These are phyloP conservation scores for Petasospora rhodanensis DNA, from an alignment of 1,139 yeast species.

Conservation along the genomic window DNA sequence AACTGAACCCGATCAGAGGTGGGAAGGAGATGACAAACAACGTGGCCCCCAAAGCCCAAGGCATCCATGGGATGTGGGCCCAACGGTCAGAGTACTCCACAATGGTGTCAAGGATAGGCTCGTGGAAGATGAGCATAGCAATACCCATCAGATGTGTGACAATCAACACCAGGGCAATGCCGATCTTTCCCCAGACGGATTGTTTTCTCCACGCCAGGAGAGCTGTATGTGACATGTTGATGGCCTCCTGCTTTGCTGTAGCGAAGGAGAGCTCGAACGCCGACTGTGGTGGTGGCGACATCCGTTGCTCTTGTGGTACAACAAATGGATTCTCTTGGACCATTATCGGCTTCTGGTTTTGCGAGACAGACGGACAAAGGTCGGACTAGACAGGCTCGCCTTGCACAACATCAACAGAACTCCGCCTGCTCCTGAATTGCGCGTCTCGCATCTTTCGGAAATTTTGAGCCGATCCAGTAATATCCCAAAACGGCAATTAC, in stretches of 20 bases:
- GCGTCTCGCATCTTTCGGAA: neutral
- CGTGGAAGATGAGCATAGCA: conserved; percentile 34
- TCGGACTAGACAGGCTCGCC: no score
- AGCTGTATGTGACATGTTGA: conserved; percentile 3
- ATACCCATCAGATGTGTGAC: conserved; percentile 5
- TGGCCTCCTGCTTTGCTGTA: conserved; percentile 4
- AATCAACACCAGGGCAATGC: conserved; percentile 3
- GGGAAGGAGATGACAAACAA: conserved; percentile 66
- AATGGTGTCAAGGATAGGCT: conserved; percentile 32
- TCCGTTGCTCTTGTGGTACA: neutral
- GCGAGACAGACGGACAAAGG: neutral
- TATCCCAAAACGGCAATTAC: conserved; percentile 1
- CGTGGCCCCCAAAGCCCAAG: conserved; percentile 45
- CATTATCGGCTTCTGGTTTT: conserved; percentile 1
- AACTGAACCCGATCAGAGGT: conserved; percentile 80
- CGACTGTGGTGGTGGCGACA: conserved; percentile 1
- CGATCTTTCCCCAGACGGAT: conserved; percentile 15
- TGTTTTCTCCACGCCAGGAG: conserved; percentile 8
- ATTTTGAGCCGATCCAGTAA: neutral
- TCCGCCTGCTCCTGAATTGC: neutral
- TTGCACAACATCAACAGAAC: no score
- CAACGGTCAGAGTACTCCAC: conserved; percentile 39
- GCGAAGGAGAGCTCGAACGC: neutral
- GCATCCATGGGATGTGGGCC: conserved; percentile 25
- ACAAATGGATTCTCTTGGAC: conserved; percentile 8